These are phyloP conservation scores for Brassica balearica DNA, from an alignment of 441 rosid species.

Conservation along the genomic window DNA sequence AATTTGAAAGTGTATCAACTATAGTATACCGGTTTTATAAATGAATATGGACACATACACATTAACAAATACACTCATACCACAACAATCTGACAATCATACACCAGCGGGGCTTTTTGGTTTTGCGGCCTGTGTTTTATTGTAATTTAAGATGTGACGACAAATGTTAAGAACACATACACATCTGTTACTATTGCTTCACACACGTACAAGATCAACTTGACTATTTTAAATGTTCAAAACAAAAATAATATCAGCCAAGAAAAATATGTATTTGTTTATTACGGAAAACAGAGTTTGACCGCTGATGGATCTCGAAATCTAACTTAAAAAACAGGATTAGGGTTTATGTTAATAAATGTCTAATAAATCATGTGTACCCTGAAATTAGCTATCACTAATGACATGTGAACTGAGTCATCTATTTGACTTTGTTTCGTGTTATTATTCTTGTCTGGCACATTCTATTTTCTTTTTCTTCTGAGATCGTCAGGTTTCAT, in stretches of 20 bases:
- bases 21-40: neutral
- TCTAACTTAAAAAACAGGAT: neutral
- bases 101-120: neutral
- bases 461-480: neutral
- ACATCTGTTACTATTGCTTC: neutral
- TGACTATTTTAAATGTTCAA: constrained; percentile 3
- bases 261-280: neutral
- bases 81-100: neutral
- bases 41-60: neutral
- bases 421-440: neutral
- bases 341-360: neutral
- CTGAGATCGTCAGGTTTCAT: neutral
- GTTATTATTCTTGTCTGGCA: neutral
- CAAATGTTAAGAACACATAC: neutral
- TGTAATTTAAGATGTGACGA: neutral
- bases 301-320: neutral
- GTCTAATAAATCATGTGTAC: neutral
- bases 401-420: neutral
- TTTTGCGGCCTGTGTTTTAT: neutral
- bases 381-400: neutral
- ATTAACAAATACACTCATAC: neutral
- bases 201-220: neutral
- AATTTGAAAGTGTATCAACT: neutral
- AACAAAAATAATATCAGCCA: neutral
- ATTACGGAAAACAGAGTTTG: neutral